A percentile compares a stretch with the other conserved stretches of the same genome.
phyloP scores from a whole-genome alignment of 441 rosid genomes.

The Populus tomentosa region DNA sequence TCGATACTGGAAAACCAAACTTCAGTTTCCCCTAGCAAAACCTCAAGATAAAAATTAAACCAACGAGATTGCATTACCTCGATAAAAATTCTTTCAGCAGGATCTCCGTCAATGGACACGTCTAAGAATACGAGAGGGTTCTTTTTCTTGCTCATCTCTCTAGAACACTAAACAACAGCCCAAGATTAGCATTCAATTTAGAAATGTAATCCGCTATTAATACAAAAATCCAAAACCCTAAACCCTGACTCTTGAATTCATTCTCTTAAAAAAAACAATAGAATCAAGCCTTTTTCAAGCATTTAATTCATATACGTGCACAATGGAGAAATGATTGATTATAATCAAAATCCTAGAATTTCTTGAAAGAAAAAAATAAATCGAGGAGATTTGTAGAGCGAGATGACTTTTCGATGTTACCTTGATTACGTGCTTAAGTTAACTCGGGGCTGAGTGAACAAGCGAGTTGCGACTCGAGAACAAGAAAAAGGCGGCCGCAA shows the following conservation, averaged over 20 bases:
- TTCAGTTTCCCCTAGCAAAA: background rate
- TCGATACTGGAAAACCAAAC: background rate
- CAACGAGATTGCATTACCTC: constrained; percentile 52
- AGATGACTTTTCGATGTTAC: too few relatives aligned
- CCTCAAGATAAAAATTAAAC: background rate
- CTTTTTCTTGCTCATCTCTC: constrained; percentile 68
- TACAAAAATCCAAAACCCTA: constrained; percentile 25
- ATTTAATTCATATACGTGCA: too few relatives aligned
- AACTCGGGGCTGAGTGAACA: too few relatives aligned
- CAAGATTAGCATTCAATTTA: background rate
- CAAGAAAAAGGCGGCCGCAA: too few relatives aligned
- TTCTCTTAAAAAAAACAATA: background rate
- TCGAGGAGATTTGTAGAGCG: too few relatives aligned
- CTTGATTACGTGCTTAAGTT: too few relatives aligned
- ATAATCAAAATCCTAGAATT: too few relatives aligned
- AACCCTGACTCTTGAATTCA: constrained; percentile 29
- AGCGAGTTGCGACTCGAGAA: too few relatives aligned
- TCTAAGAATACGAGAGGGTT: constrained; percentile 77
- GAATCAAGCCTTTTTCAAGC: background rate
- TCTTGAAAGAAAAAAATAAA: too few relatives aligned
- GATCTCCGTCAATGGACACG: constrained; percentile 65
- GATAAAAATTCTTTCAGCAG: constrained; percentile 58
- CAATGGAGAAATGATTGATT: too few relatives aligned
- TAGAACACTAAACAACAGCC: constrained; percentile 17
- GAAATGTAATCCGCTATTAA: background rate